These are phyloP conservation scores for Boletellus sp. DNA, from an alignment of 768 basidiomycete genomes.

Conservation along the genomic window DNA sequence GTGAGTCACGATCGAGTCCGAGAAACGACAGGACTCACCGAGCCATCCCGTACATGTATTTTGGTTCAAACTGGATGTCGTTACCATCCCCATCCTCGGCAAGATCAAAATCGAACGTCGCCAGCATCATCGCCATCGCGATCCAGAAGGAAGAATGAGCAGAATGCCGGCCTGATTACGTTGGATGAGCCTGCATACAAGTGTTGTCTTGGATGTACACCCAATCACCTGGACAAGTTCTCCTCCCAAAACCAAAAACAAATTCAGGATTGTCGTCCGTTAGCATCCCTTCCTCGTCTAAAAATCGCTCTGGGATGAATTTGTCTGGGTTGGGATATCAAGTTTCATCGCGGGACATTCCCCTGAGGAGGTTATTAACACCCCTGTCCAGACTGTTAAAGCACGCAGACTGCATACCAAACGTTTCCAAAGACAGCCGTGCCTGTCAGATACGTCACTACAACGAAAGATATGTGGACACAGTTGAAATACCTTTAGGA, in stretches of 20 bases:
- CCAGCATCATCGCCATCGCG: constrained; percentile 18
- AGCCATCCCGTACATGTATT: background rate
- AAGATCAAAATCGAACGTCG: constrained; percentile 16
- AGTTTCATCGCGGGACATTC: constrained; percentile 17
- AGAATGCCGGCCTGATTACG: constrained; percentile 6
- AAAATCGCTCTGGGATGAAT: constrained; percentile 14
- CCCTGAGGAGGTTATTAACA: constrained; percentile 4
- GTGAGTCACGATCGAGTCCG: background rate
- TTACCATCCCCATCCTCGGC: constrained; percentile 9
- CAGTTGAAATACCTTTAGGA: background rate
- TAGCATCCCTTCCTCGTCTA: constrained; percentile 6
- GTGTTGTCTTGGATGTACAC: background rate
- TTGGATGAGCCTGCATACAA: background rate
- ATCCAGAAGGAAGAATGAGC: constrained; percentile 7
- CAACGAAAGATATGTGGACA: too few relatives aligned
- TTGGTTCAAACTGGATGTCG: constrained; percentile 2
- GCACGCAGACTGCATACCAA: constrained; percentile 4
- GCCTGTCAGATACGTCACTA: constrained; percentile 1
- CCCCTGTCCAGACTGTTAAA: background rate
- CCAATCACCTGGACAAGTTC: constrained; percentile 13
- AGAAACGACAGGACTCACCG: too few relatives aligned
- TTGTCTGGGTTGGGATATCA: constrained; percentile 14
- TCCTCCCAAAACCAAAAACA: constrained; percentile 16
- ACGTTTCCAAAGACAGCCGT: constrained; percentile 11
- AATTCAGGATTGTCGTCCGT: constrained; percentile 10